Conservation (phyloP, 1,284 basidiomycete genomes). For the Malassezia caprae region DNA sequence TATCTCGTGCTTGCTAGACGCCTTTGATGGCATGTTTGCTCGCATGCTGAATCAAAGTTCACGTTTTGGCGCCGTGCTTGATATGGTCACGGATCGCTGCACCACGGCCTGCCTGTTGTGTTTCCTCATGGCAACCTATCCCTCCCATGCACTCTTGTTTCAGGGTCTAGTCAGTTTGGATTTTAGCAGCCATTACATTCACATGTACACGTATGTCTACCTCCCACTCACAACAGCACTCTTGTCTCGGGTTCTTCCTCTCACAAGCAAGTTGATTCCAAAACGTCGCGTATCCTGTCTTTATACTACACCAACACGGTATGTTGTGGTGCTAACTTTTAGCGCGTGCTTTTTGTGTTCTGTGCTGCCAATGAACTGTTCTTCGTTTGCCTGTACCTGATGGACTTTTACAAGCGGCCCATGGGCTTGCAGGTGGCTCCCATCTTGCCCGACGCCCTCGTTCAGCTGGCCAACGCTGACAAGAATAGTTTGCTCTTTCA, state of each 20-base stretch:
- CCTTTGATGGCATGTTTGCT: constrained; percentile 89
- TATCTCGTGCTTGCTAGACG: constrained; percentile 87
- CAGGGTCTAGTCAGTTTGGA: constrained; percentile 93
- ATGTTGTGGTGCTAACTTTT: constrained; percentile 44
- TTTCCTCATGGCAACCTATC: constrained; percentile 84
- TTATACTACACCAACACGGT: constrained; percentile 89
- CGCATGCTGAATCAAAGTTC: constrained; percentile 73
- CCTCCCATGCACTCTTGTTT: constrained; percentile 69
- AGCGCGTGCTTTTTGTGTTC: constrained; percentile 71
- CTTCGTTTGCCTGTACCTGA: constrained; percentile 89
- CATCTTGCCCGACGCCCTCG: constrained; percentile 19
- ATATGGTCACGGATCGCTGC: constrained; percentile 99
- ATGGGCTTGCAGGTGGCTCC: constrained; percentile 30
- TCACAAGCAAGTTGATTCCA: constrained; percentile 81
- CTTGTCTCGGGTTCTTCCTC: constrained; percentile 81
- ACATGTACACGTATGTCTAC: constrained; percentile 88
- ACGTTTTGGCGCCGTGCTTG: constrained; percentile 93
- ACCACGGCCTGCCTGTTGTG: constrained; percentile 90
- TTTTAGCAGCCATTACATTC: constrained; percentile 98
- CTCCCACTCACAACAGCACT: constrained; percentile 56
- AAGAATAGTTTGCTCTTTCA: constrained; percentile 1
- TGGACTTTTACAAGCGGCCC: constrained; percentile 61
- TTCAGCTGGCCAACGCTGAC: constrained; percentile 6
- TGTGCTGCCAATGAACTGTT: constrained; percentile 97
- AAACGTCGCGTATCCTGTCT: constrained; percentile 82